These are phyloP conservation scores for Fusarium veterinarium DNA, from an alignment of 2,329 filamentous ascomycete species.

Conservation along the genomic window DNA sequence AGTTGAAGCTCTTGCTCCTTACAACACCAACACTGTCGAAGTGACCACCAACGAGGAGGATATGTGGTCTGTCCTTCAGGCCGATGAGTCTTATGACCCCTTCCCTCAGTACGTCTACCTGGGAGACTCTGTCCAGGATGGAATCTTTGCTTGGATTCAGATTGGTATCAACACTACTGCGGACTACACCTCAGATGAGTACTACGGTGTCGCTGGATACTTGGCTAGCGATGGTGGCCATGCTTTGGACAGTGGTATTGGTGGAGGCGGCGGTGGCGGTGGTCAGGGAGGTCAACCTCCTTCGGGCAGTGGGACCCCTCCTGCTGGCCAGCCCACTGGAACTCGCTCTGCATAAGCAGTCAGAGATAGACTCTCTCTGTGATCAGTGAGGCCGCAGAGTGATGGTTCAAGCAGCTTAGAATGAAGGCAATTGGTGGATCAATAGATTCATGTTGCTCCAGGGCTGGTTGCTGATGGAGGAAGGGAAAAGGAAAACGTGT, in stretches of 20 bases:
- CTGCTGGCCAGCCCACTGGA: slow-evolving; percentile 2
- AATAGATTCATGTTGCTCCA: accelerated
- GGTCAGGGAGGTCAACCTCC: not conserved
- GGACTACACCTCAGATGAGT: not conserved
- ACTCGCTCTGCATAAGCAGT: not conserved
- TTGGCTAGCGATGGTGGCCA: slow-evolving; percentile 4
- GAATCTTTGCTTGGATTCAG: slow-evolving; percentile 16
- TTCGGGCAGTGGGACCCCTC: not conserved
- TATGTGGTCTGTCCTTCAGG: slow-evolving; percentile 12
- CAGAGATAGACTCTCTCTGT: accelerated
- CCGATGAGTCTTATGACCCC: slow-evolving; percentile 12
- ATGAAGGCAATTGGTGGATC: accelerated
- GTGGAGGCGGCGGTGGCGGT: not conserved
- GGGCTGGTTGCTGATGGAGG: not conserved
- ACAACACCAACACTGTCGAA: slow-evolving; percentile 1
- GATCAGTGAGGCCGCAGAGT: accelerated
- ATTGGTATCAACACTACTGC: slow-evolving; percentile 7
- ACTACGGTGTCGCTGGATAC: slow-evolving; percentile 11
- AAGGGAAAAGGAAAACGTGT: accelerated
- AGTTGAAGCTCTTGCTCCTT: not conserved
- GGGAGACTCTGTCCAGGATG: slow-evolving; percentile 2
- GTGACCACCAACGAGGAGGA: slow-evolving; percentile 8
- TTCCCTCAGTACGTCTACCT: slow-evolving; percentile 18
- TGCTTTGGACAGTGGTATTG: slow-evolving; percentile 4
- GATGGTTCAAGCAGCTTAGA: accelerated